Conservation (phyloP, 2,329 filamentous ascomycete genomes). For the Pseudogymnoascus sp. region DNA sequence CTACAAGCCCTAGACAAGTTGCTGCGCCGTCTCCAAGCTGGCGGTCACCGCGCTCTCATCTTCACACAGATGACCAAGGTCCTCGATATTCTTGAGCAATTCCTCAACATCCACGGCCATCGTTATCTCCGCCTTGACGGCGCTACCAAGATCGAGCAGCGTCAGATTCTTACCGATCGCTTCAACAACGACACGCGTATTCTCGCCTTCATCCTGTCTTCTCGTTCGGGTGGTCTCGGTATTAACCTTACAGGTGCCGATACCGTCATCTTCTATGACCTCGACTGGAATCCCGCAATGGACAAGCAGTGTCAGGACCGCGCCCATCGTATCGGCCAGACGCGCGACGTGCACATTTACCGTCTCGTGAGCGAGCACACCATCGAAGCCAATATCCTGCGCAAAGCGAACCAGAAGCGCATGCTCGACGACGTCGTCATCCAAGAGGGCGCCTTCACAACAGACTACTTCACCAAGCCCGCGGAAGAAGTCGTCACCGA, state of each 20-base stretch:
- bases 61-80: constrained; percentile 99
- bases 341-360: constrained; percentile 96
- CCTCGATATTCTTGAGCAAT: constrained; percentile 92
- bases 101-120: constrained; percentile 95
- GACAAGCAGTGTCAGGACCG: constrained; percentile 98
- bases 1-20: constrained; percentile 83
- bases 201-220: constrained; percentile 90
- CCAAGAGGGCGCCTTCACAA: constrained; percentile 96
- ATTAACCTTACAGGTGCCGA: constrained; percentile 97
- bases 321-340: constrained; percentile 95
- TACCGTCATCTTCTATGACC: constrained; percentile 97
- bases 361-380: constrained; percentile 88
- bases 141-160: constrained; percentile 91
- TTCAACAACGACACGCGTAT: constrained; percentile 96
- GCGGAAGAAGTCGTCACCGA: constrained; percentile 62
- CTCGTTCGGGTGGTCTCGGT: constrained; percentile 85
- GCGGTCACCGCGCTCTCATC: constrained; percentile 88
- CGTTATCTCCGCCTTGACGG: constrained; percentile 95
- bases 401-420: constrained; percentile 94
- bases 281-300: constrained; percentile 99
- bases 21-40: constrained; percentile 77
- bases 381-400: constrained; percentile 95
- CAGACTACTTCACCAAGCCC: constrained; percentile 84
- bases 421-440: constrained; percentile 98
- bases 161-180: constrained; percentile 88